Base-by-base conservation (phyloP, 768 basidiomycete genomes). In the Trichaptum fuscoviolaceum region DNA sequence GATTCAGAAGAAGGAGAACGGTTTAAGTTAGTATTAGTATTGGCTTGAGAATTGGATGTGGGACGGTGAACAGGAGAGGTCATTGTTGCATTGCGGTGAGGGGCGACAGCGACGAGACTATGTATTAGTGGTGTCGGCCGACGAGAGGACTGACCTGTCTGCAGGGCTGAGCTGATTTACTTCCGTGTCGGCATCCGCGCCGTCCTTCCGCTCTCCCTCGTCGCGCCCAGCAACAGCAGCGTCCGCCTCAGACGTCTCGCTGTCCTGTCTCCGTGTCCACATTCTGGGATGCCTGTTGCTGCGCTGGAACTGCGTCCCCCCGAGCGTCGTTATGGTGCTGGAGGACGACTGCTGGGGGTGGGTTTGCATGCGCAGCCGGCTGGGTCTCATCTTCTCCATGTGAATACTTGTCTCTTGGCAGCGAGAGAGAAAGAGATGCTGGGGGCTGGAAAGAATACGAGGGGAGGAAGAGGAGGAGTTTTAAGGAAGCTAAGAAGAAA, bases 41-140 rank as follows among this genome's bases (percentile, higher is more conserved):
- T 36, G 35, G 35, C 7, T 52, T 52, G 42, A 52, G 42, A 20
- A 12, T 15, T 12, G 10, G 42, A 12, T 3, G 42, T 12, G 12
- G 12, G 3, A 20, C 3, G 20, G 42, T 6, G 15, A n/a, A n/a
- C n/a, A n/a, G 42, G 42, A 12, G 42, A 52, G 42, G 42, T 15
- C 42, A 52, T 52, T 52, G 42, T 15, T 15, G 42, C 6, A 20
- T 52, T 12, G 5, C 12, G 42, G 42, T 15, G 42, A 12, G 42
- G 5, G 42, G 35, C 7, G 35, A 36, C 60, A 73, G 25, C 62
- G 10, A 52, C 10, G 42, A 12, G 42, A 12, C 2, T 30, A 30
- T 30, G 30, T 3, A 8, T 30, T 2, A 30, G 30, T 30, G 2
- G 42, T 12, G 20, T 52, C 42, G 42, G 42, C 42, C 42, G 42